Base-by-base conservation (phyloP, 176 grass and related monocot genomes). In the Elymus sibiricus region DNA sequence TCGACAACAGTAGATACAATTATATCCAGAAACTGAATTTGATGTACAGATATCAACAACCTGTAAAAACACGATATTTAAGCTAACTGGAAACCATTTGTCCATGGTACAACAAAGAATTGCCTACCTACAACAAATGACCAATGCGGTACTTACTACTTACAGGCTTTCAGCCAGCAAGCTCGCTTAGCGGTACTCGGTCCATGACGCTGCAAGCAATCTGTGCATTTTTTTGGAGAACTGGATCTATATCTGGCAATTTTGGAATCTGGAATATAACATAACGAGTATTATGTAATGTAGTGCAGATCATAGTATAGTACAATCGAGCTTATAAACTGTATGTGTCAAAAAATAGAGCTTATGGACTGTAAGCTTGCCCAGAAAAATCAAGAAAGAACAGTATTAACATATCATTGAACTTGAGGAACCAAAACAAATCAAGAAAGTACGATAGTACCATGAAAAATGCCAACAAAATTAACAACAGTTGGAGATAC, bases 231-330 rank as follows among this genome's bases (percentile, higher is more conserved):
- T 86, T 94, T 55, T 99, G 94, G 61, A 99, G 78, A 78, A 73
- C 42, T 1, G 92, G 92, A 55, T 99, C 97, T 69, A 96, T 99
- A 79, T 96, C 97, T 77, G 97, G 97, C 85, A 99, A 90, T 82
- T 99, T 99, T 31, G 97, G 94, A 92, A 99, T 99, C 97, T 96
- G 92, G 37, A 90, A 84, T 35, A 71, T 26, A 47, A 78, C 4
- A 32, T 35, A 31, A 26, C 70, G 43, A 37, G 29, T 62, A 78
- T 75, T 31, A 83, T 28, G 34, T 46, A 83, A 66, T 64, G 74
- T 65, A 56, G 78, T 87, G 61, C 32, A 35, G 72, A 24, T 79
- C 66, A 75, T 67, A 75, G 79, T 6, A 68, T 49, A 75, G 59
- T 12, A 26, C 4, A 24, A 26, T 5, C 21, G 3, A 47, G 67